These are phyloP conservation scores for Emericellopsis cladophorae DNA, from an alignment of 2,329 filamentous ascomycete genomes.

Conservation along the genomic window DNA sequence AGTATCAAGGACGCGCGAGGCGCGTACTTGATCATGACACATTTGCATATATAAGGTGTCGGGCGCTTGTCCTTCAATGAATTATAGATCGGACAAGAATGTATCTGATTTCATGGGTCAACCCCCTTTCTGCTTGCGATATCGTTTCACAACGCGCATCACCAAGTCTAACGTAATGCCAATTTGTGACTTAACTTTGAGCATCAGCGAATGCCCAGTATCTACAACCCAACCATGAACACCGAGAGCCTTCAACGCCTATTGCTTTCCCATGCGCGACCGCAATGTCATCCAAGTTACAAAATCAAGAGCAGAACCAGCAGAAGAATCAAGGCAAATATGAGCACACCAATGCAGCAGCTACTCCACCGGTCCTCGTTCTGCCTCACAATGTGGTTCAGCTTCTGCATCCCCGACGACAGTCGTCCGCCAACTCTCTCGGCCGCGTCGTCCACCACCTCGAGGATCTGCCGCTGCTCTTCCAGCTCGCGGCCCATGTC, in stretches of 20 bases:
- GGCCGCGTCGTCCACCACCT: slow-evolving; percentile 71
- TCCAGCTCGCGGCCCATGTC: slow-evolving; percentile 95
- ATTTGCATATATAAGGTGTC: background rate
- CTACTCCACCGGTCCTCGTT: slow-evolving; percentile 85
- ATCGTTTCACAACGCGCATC: too few species aligned
- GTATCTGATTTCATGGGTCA: too few species aligned
- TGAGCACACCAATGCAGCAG: slow-evolving; percentile 82
- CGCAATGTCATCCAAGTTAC: slow-evolving; percentile 14
- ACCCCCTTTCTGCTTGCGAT: too few species aligned
- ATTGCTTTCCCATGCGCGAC: too few species aligned
- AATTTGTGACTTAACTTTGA: too few species aligned
- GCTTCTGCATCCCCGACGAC: slow-evolving; percentile 74
- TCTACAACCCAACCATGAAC: background rate
- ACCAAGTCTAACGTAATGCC: too few species aligned
- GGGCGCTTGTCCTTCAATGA: background rate
- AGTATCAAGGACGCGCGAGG: background rate
- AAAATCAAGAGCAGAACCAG: slow-evolving; percentile 63
- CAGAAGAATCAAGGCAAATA: slow-evolving; percentile 77
- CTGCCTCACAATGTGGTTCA: slow-evolving; percentile 70
- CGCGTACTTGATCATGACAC: background rate
- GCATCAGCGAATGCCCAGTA: background rate
- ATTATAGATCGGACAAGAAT: too few species aligned
- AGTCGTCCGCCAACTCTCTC: slow-evolving; percentile 81
- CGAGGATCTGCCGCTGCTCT: slow-evolving; percentile 82
- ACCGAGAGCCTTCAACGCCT: too few species aligned